These are phyloP conservation scores for Penicillium sp. DNA, from an alignment of 2,329 filamentous ascomycete species.

Conservation along the genomic window DNA sequence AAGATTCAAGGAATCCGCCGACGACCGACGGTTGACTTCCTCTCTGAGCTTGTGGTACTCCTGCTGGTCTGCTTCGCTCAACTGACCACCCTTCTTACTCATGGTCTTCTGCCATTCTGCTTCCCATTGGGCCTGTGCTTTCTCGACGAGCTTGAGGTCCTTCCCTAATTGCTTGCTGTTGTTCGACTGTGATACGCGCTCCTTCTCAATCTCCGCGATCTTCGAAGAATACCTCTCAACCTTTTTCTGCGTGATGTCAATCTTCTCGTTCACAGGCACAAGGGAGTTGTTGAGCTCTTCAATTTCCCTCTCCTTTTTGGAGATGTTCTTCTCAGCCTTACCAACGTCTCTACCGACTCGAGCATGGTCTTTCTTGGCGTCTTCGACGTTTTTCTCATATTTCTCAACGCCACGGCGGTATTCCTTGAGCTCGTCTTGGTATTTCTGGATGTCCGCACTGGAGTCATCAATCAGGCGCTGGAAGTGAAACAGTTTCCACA, in stretches of 20 bases:
- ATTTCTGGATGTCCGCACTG: slow-evolving; percentile 81
- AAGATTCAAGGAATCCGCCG: slow-evolving; percentile 74
- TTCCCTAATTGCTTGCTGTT: slow-evolving; percentile 72
- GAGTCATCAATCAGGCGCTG: slow-evolving; percentile 92
- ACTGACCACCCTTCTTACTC: slow-evolving; percentile 78
- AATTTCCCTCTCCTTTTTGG: slow-evolving; percentile 77
- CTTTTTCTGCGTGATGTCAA: slow-evolving; percentile 70
- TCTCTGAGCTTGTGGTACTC: slow-evolving; percentile 83
- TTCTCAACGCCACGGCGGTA: slow-evolving; percentile 82
- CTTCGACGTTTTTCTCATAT: slow-evolving; percentile 74
- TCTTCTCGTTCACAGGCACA: slow-evolving; percentile 88
- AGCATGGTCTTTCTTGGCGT: slow-evolving; percentile 77
- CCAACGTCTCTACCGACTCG: slow-evolving; percentile 70
- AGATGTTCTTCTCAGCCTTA: slow-evolving; percentile 81
- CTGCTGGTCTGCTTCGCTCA: slow-evolving; percentile 80
- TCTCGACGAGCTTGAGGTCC: slow-evolving; percentile 78
- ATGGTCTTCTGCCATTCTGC: slow-evolving; percentile 79
- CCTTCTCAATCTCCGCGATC: slow-evolving; percentile 67
- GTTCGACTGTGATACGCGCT: slow-evolving; percentile 67
- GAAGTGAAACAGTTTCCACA: slow-evolving; percentile 97
- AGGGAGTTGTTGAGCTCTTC: slow-evolving; percentile 82
- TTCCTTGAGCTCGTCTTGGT: slow-evolving; percentile 93
- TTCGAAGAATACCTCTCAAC: slow-evolving; percentile 65
- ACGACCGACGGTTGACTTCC: slow-evolving; percentile 78
- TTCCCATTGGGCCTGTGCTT: slow-evolving; percentile 84